These are phyloP conservation scores for Aspergillus funiculosus DNA, from an alignment of 495 filamentous ascomycete species.

Conservation along the genomic window DNA sequence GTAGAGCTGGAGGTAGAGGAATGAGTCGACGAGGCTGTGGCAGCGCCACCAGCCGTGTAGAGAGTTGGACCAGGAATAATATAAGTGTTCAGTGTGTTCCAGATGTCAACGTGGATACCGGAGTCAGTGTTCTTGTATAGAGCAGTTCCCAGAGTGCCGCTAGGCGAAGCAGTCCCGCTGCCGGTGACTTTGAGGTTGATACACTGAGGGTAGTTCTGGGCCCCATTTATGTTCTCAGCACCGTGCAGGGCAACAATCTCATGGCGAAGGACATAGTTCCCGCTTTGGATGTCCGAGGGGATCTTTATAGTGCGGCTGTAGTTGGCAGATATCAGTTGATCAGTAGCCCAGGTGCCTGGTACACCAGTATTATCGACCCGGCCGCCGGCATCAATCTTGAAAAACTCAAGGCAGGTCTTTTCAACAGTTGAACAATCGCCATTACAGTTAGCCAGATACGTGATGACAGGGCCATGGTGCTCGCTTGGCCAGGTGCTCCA, in stretches of 20 bases:
- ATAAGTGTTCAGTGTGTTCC: conserved; percentile 42
- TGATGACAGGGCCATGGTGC: conserved; percentile 66
- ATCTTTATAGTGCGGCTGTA: conserved; percentile 62
- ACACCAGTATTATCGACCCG: conserved; percentile 39
- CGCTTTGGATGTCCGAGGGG: conserved; percentile 53
- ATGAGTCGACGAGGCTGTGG: no score
- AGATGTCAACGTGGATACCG: conserved; percentile 59
- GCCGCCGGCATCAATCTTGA: conserved; percentile 68
- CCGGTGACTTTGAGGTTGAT: conserved; percentile 67
- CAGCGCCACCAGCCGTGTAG: conserved; percentile 22
- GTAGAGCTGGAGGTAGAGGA: no score
- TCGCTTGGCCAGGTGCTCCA: conserved; percentile 64
- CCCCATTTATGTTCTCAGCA: no score
- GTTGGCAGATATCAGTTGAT: conserved; percentile 58
- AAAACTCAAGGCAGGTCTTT: conserved; percentile 58
- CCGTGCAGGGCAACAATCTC: conserved; percentile 72
- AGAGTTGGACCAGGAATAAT: conserved; percentile 49
- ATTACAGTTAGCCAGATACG: conserved; percentile 67
- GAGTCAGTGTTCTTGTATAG: conserved; percentile 57
- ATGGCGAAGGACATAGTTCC: conserved; percentile 73
- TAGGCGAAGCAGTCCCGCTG: conserved; percentile 48
- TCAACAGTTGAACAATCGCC: conserved; percentile 59
- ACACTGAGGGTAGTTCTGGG: conserved; percentile 74
- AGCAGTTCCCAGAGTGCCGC: conserved; percentile 51
- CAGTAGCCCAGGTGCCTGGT: conserved; percentile 59